These are phyloP conservation scores for Lepraria neglecta DNA, from an alignment of 495 filamentous ascomycete genomes.

Conservation along the genomic window DNA sequence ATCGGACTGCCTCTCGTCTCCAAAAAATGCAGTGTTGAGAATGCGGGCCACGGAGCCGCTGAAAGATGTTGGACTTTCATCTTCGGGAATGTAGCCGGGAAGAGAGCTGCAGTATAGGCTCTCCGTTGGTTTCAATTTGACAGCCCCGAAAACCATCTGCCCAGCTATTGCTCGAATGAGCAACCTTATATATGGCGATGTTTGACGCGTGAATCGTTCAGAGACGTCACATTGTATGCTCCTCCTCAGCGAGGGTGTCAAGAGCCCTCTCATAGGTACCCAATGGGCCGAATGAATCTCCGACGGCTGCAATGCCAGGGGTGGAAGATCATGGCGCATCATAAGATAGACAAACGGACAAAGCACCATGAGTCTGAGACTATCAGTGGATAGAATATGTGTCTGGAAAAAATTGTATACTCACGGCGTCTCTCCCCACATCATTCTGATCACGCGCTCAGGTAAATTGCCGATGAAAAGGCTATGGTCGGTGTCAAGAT, in stretches of 20 bases:
- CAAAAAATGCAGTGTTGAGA: background rate
- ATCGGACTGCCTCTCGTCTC: background rate
- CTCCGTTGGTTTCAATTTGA: constrained; percentile 57
- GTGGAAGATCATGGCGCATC: constrained; percentile 50
- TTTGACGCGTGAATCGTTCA: constrained; percentile 51
- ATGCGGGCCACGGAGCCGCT: background rate
- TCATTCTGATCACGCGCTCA: constrained; percentile 64
- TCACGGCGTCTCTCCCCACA: constrained; percentile 64
- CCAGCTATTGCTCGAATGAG: constrained; percentile 53
- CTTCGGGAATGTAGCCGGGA: constrained; percentile 40
- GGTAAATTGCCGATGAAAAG: constrained; percentile 63
- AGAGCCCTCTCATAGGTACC: constrained; percentile 62
- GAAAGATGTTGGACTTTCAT: constrained; percentile 2
- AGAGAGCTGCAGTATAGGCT: constrained; percentile 50
- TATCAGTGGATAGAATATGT: constrained; percentile 15
- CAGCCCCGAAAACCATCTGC: constrained; percentile 66
- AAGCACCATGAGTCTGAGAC: constrained; percentile 63
- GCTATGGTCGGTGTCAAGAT: constrained; percentile 50
- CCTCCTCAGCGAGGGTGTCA: constrained; percentile 57
- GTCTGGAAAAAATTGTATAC: constrained; percentile 26
- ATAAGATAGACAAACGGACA: constrained; percentile 69
- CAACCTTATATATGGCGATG: constrained; percentile 44
- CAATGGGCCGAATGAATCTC: constrained; percentile 74
- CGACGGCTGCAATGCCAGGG: constrained; percentile 59
- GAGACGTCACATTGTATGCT: constrained; percentile 61